phyloP scores from a whole-genome alignment of 306 rosid species.

The Vigna unguiculata region DNA sequence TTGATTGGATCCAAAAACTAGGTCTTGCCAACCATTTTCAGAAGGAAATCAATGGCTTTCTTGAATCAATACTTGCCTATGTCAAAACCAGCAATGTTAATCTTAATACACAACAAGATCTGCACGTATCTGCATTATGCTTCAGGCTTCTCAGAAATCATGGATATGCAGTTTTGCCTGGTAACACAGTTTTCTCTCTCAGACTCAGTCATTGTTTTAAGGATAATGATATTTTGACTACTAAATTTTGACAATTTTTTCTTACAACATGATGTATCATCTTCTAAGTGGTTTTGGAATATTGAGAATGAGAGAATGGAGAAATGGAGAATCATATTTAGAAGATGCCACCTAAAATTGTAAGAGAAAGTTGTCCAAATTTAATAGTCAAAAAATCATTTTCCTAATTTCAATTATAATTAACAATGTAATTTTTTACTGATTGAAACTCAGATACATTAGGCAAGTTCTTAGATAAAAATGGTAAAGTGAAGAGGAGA shows the following conservation, averaged over 20 bases:
- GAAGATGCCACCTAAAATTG: too few relatives aligned
- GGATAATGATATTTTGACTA: too few relatives aligned
- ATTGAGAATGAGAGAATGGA: too few relatives aligned
- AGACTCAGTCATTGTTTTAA: too few relatives aligned
- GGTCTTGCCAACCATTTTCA: slow-evolving; percentile 56
- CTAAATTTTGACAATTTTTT: too few relatives aligned
- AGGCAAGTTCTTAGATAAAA: slow-evolving; percentile 41
- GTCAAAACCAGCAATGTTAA: background rate
- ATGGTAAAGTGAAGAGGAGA: background rate
- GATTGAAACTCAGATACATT: slow-evolving; percentile 44
- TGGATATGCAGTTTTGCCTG: slow-evolving; percentile 56
- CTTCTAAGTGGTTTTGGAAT: too few relatives aligned
- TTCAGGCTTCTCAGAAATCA: slow-evolving; percentile 64
- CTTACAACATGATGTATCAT: too few relatives aligned
- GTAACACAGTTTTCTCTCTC: slow-evolving; percentile 37
- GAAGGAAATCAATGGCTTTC: slow-evolving; percentile 51
- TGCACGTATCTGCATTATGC: slow-evolving; percentile 50
- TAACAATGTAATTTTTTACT: background rate
- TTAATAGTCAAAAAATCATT: too few relatives aligned
- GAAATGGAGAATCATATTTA: too few relatives aligned
- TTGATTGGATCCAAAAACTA: slow-evolving; percentile 55
- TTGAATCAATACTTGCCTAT: slow-evolving; percentile 40
- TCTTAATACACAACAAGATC: slow-evolving; percentile 8
- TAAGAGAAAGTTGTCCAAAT: too few relatives aligned
- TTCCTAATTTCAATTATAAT: too few relatives aligned